These are phyloP conservation scores for Globisporangium megalacanthum DNA, from an alignment of 352 stramenopile genomes.

Conservation along the genomic window DNA sequence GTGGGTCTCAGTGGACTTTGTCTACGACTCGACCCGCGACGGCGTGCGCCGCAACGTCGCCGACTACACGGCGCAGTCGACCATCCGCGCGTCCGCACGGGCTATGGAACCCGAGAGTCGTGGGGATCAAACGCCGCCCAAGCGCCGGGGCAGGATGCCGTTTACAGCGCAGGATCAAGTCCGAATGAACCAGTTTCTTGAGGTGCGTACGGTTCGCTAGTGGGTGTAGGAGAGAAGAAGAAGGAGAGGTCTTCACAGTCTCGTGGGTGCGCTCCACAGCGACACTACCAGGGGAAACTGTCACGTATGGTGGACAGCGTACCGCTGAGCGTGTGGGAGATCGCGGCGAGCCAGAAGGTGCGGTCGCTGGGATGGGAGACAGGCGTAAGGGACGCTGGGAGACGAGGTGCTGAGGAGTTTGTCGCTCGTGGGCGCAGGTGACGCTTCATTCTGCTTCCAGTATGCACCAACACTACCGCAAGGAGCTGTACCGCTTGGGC, in stretches of 20 bases:
- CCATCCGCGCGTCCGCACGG: not conserved
- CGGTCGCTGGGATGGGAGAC: not conserved
- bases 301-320: constrained; percentile 16
- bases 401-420: not conserved
- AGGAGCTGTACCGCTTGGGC: constrained; percentile 22
- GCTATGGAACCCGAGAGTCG: not conserved
- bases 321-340: constrained; percentile 22
- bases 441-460: constrained; percentile 29
- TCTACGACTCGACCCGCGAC: constrained; percentile 39
- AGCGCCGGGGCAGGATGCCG: not conserved
- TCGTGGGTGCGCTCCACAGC: not conserved
- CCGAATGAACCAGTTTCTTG: constrained; percentile 41
- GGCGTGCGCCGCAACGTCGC: constrained; percentile 22
- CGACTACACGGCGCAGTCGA: constrained; percentile 26
- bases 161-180: constrained; percentile 43
- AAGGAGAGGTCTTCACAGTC: too few species aligned
- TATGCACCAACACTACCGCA: constrained; percentile 55
- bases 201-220: constrained; percentile 6
- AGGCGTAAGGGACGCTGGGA: too few species aligned
- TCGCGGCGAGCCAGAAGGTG: constrained; percentile 17
- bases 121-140: not conserved
- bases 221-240: not conserved
- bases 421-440: constrained; percentile 15
- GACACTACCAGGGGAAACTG: not conserved
- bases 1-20: constrained; percentile 42